Base-by-base conservation (phyloP, 495 filamentous ascomycete species). In the Umbilicaria muhlenbergii region DNA sequence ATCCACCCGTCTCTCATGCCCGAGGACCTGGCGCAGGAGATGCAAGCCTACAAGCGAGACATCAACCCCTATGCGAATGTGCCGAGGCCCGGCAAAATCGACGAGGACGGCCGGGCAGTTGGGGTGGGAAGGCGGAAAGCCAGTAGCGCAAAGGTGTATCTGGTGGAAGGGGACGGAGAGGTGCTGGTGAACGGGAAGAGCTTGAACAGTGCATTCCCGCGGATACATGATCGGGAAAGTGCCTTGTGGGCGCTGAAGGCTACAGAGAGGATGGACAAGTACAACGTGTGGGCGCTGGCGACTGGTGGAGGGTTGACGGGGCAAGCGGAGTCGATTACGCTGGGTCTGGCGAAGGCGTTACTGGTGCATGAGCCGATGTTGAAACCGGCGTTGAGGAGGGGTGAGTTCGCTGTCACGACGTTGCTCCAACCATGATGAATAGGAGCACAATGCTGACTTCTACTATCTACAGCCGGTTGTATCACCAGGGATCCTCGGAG, bases 181-280 rank as follows among this genome's bases (percentile, higher is more conserved):
- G 79, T 93, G 11, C 54, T 87, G 47, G 66, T 99, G 49, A 99
- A 99, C 62, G 87, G 86, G 17, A 88, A 84, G 65, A 74, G 68
- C 11, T 61, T 99, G 38, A 68, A 73, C 17, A 73, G 85, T 16
- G 74, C 73, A 21, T 99, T 99, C 59, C 80, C 78, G 24, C 73
- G 91, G 19, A 62, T 96, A 36, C 88, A 96, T 61, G 91, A 99
- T 58, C 77, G 91, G 18, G 92, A 96, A 65, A 95, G 86, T 53
- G 91, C 83, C 0, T 64, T 93, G 8, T 96, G 89, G 89, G 75
- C 92, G 4, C 59, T 96, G 52, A 80, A 86, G 48, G 73, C 74
- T 38, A 89, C 87, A 31, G 65, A 77, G n/a, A 69, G 91, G 42
- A 58, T 93, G 45, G 86, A 93, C 62, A 95, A 92, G 62, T 99